A percentile compares a stretch with the other conserved stretches of the same genome.
These are phyloP conservation scores for Euphorbia corollata DNA, from an alignment of 441 rosid species.

Conservation along the genomic window DNA sequence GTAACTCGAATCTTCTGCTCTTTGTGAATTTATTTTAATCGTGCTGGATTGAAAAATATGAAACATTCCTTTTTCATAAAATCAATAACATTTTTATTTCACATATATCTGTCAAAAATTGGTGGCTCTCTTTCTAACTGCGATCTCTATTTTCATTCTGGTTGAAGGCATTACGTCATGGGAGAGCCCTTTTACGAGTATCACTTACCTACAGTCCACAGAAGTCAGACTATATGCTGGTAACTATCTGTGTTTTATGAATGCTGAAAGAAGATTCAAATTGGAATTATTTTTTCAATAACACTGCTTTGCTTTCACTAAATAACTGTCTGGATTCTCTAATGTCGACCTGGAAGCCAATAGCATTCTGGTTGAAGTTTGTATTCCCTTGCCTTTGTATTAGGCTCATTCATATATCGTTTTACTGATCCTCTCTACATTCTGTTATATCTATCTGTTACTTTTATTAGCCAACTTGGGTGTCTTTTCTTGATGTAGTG, in stretches of 20 bases:
- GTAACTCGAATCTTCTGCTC: slow-evolving; percentile 12
- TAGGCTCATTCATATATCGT: background rate
- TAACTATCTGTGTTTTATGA: slow-evolving; percentile 25
- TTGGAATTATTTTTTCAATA: slow-evolving; percentile 1
- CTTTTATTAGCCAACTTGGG: background rate
- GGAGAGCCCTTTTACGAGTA: slow-evolving; percentile 73
- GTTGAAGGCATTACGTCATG: slow-evolving; percentile 68
- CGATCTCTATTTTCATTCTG: slow-evolving; percentile 19
- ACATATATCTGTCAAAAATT: slow-evolving; percentile 9
- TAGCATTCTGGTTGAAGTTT: slow-evolving; percentile 3
- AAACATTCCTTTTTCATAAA: background rate
- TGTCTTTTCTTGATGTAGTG: background rate
- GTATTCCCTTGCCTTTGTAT: background rate
- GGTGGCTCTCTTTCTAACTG: slow-evolving; percentile 16
- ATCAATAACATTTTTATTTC: slow-evolving; percentile 11
- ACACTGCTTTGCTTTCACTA: background rate
- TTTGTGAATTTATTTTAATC: slow-evolving; percentile 3
- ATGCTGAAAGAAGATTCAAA: slow-evolving; percentile 4
- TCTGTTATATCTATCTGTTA: background rate
- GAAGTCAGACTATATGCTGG: slow-evolving; percentile 80
- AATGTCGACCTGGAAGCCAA: background rate
- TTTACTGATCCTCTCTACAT: background rate
- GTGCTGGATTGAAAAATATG: slow-evolving; percentile 5
- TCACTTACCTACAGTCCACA: slow-evolving; percentile 41
- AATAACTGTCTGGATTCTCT: slow-evolving; percentile 6